Percentiles rank a stretch among this genome's conserved stretches.
Evolutionary conservation across 2,329 filamentous ascomycete genomes (phyloP).

Genomic region (Elsinoe ampelina): DNA sequence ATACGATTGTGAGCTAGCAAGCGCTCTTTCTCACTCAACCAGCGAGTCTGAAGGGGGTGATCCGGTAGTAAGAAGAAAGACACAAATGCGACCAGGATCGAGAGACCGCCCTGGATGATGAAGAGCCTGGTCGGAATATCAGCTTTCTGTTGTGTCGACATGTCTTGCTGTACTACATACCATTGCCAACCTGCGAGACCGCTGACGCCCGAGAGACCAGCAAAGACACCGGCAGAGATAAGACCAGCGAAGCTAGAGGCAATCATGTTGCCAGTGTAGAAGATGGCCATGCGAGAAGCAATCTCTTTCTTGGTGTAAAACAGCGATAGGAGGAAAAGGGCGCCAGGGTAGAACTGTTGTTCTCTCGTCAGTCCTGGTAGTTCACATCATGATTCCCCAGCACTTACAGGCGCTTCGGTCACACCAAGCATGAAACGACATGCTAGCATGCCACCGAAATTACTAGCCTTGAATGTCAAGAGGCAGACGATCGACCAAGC

Average conservation of each 20-base stretch:
- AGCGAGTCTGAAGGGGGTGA: conserved; percentile 42
- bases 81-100: conserved; percentile 18
- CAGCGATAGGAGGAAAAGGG: conserved; percentile 27
- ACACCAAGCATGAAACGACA: conserved; percentile 9
- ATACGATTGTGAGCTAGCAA: conserved; percentile 5
- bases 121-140: conserved; percentile 25
- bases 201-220: conserved; percentile 29
- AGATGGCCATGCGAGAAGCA: conserved; percentile 29
- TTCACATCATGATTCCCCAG: not conserved
- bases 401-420: conserved; percentile 25
- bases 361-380: not conserved
- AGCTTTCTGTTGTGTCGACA: conserved; percentile 9
- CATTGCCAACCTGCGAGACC: conserved; percentile 36
- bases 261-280: conserved; percentile 33
- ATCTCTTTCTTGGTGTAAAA: conserved; percentile 33
- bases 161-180: conserved; percentile 14
- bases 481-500: conserved; percentile 10
- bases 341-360: conserved; percentile 22
- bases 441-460: conserved; percentile 9
- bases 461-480: conserved; percentile 7
- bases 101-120: conserved; percentile 31
- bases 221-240: conserved; percentile 30
- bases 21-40: conserved; percentile 20
- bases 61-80: conserved; percentile 39
- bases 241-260: conserved; percentile 35